phyloP scores from a whole-genome alignment of 257 asterid genomes.

The Nicotiana tomentosiformis region DNA sequence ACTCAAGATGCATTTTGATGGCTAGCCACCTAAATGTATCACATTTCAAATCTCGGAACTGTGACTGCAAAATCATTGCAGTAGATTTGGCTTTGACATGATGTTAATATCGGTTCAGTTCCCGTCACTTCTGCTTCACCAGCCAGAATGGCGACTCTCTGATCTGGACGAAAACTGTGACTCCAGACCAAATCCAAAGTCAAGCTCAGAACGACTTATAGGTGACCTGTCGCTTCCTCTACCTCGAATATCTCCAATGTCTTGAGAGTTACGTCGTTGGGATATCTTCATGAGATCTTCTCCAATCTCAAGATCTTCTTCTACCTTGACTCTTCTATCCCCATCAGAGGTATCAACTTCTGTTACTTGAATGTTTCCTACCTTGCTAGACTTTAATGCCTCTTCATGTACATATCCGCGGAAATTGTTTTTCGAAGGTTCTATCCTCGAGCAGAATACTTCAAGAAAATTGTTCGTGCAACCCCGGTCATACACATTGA shows the following conservation, averaged over 20 bases:
- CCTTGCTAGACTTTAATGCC: conserved; percentile 10
- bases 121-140: background rate
- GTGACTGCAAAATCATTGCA: background rate
- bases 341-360: conserved; percentile 6
- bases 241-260: conserved; percentile 7
- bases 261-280: conserved; percentile 30
- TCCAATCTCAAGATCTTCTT: conserved; percentile 40
- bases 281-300: conserved; percentile 39
- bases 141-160: background rate
- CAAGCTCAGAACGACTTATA: conserved; percentile 6
- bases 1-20: background rate
- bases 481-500: conserved; percentile 38
- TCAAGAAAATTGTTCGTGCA: conserved; percentile 31
- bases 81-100: background rate
- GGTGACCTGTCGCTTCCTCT: conserved; percentile 14
- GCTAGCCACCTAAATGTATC: background rate
- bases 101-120: background rate
- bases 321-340: conserved; percentile 36
- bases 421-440: conserved; percentile 28
- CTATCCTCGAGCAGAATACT: conserved; percentile 36
- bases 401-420: conserved; percentile 24
- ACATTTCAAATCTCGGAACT: background rate
- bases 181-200: conserved; percentile 9
- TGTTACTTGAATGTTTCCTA: conserved; percentile 3
- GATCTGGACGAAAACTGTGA: background rate